A percentile compares a stretch with the other conserved stretches of the same genome.
phyloP scores from a whole-genome alignment of 1,284 basidiomycete genomes.

The Fomitopsis pinicola region DNA sequence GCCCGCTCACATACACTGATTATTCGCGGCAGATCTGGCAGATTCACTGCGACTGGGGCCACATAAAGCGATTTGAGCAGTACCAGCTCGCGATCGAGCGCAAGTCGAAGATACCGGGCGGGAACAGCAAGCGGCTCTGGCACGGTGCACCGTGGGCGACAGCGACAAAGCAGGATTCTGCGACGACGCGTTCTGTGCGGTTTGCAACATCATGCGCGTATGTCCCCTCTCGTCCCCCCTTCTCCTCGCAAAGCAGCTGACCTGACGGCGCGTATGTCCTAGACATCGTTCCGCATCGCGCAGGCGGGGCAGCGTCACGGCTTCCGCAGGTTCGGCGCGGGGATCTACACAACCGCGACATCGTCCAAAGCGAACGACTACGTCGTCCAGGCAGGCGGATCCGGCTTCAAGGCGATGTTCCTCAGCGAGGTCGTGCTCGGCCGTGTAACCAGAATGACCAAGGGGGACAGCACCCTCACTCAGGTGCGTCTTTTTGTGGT shows the following conservation, averaged over 20 bases:
- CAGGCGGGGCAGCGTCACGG: neutral
- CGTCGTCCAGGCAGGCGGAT: slow-evolving; percentile 10
- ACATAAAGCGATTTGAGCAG: neutral
- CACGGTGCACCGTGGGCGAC: slow-evolving; percentile 13
- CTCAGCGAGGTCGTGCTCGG: slow-evolving; percentile 24
- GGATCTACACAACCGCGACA: slow-evolving; percentile 16
- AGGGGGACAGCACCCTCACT: slow-evolving; percentile 11
- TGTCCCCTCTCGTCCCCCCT: neutral
- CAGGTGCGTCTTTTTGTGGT: slow-evolving; percentile 12
- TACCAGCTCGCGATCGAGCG: slow-evolving; percentile 1
- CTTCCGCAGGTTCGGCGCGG: slow-evolving; percentile 11
- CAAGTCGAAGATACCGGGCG: neutral
- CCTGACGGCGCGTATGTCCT: neutral
- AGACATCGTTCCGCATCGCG: slow-evolving; percentile 12
- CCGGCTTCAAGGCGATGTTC: slow-evolving; percentile 17
- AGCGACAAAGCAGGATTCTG: slow-evolving; percentile 1
- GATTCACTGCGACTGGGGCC: neutral
- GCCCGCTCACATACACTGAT: neutral
- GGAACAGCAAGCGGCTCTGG: slow-evolving; percentile 9
- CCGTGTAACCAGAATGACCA: slow-evolving; percentile 13
- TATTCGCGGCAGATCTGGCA: neutral
- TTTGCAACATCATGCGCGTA: slow-evolving; percentile 13
- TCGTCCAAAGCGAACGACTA: slow-evolving; percentile 22
- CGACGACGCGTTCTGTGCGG: neutral
- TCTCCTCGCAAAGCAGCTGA: neutral